A percentile compares a stretch with the other conserved stretches of the same genome.
Evolutionary conservation across 129 eudicot genomes (phyloP).

Genomic region (Chrysanthemum lavandulifolium): DNA sequence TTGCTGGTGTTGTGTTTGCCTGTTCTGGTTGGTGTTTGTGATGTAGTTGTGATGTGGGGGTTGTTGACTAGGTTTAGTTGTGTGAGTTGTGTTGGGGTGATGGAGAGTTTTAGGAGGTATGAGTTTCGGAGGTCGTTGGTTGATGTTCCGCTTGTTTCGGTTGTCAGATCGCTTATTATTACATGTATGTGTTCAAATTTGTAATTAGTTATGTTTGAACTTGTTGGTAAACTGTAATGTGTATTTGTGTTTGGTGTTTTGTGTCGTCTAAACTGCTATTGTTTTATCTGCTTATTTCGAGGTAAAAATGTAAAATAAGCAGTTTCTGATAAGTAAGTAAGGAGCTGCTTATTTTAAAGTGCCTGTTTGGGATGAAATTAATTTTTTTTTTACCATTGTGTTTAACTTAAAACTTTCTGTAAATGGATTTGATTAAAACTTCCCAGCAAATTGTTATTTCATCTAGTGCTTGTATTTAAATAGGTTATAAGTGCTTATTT

Average conservation of each 20-base stretch:
- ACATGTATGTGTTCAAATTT: constrained; percentile 54
- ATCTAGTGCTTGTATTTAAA: no score
- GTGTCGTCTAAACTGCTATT: neutral
- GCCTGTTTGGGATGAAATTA: no score
- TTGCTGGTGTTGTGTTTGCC: constrained; percentile 66
- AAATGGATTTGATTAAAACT: no score
- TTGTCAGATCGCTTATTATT: constrained; percentile 86
- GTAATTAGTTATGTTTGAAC: neutral
- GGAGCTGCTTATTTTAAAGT: no score
- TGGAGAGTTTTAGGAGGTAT: constrained; percentile 67
- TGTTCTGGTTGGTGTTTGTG: constrained; percentile 68
- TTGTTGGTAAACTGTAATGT: neutral
- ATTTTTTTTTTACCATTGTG: no score
- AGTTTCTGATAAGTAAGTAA: no score
- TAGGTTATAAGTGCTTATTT: no score
- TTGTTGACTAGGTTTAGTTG: constrained; percentile 82
- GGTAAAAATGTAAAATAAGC: no score
- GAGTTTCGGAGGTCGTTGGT: constrained; percentile 72
- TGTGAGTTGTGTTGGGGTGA: constrained; percentile 60
- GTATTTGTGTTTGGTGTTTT: neutral
- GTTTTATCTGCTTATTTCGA: no score
- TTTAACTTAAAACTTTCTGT: no score
- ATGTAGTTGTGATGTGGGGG: constrained; percentile 63
- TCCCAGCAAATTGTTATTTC: no score
- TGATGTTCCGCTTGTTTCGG: constrained; percentile 84